A percentile compares a stretch with the other conserved stretches of the same genome.
phyloP scores from a whole-genome alignment of 1,139 yeast species.

The Diutina mesorugosa region DNA sequence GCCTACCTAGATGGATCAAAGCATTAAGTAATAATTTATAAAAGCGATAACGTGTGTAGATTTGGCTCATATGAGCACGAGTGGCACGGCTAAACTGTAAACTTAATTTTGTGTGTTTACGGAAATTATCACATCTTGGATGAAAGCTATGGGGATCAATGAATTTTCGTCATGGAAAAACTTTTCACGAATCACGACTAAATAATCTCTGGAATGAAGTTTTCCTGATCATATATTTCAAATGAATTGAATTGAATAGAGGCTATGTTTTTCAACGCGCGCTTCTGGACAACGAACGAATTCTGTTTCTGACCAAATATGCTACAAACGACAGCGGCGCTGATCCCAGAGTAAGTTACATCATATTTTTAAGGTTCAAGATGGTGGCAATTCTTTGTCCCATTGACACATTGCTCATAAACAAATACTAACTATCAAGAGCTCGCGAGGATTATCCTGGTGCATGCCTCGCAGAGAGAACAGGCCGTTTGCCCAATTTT shows the following conservation, averaged over 20 bases:
- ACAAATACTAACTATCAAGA: slow-evolving; percentile 11
- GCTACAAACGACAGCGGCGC: slow-evolving; percentile 1
- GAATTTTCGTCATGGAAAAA: too few relatives aligned
- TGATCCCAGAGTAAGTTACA: background rate
- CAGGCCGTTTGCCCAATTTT: slow-evolving; percentile 33
- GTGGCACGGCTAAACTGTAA: too few relatives aligned
- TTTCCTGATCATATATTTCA: too few relatives aligned
- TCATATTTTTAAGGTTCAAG: too few relatives aligned
- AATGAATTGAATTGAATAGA: background rate
- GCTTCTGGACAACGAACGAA: background rate
- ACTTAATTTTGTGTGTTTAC: too few relatives aligned
- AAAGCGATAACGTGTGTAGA: background rate
- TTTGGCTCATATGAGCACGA: too few relatives aligned
- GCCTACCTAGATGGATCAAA: background rate
- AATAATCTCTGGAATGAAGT: too few relatives aligned
- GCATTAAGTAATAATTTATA: background rate
- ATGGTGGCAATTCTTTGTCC: background rate
- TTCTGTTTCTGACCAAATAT: background rate
- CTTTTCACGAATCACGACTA: too few relatives aligned
- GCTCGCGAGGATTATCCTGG: slow-evolving; percentile 41
- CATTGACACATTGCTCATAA: background rate
- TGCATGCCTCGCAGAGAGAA: slow-evolving; percentile 37
- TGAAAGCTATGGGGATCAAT: too few relatives aligned
- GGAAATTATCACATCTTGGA: too few relatives aligned
- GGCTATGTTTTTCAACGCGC: background rate